Conservation (phyloP, 345 rosid species). For the Lumnitzera racemosa region DNA sequence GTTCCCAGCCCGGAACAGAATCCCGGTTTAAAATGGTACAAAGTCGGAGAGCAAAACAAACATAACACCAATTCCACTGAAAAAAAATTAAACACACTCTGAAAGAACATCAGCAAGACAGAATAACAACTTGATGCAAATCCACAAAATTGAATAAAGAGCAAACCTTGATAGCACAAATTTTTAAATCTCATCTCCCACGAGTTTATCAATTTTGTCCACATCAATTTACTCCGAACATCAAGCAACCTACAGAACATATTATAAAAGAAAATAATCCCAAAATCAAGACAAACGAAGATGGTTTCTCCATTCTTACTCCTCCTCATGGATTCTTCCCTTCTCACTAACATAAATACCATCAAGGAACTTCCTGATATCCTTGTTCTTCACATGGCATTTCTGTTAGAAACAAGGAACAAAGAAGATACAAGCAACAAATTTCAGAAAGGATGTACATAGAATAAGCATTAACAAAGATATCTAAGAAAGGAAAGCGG, state of each 20-base stretch:
- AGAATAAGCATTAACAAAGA: neutral
- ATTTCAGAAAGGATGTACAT: neutral
- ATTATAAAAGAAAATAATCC: neutral
- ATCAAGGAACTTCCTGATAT: constrained; percentile 62
- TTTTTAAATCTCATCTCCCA: neutral
- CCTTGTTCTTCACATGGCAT: constrained; percentile 65
- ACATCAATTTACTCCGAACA: neutral
- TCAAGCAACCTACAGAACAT: neutral
- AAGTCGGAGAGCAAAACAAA: too few relatives aligned
- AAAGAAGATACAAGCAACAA: neutral
- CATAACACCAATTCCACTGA: too few relatives aligned
- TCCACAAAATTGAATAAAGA: too few relatives aligned
- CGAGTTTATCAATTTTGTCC: neutral
- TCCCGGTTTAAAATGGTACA: too few relatives aligned
- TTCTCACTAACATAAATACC: constrained; percentile 66
- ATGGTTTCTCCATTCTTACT: constrained; percentile 2
- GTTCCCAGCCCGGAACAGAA: too few relatives aligned
- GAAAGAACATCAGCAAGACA: neutral
- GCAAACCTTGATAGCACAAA: constrained; percentile 9
- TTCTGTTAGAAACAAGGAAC: constrained; percentile 20
- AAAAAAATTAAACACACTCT: too few relatives aligned
- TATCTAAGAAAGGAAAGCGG: neutral
- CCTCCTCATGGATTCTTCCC: constrained; percentile 24
- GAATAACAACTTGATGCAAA: neutral
- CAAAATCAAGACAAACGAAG: neutral